Base-by-base conservation (phyloP, 441 rosid species). In the Bocquillonia castaneifolia region DNA sequence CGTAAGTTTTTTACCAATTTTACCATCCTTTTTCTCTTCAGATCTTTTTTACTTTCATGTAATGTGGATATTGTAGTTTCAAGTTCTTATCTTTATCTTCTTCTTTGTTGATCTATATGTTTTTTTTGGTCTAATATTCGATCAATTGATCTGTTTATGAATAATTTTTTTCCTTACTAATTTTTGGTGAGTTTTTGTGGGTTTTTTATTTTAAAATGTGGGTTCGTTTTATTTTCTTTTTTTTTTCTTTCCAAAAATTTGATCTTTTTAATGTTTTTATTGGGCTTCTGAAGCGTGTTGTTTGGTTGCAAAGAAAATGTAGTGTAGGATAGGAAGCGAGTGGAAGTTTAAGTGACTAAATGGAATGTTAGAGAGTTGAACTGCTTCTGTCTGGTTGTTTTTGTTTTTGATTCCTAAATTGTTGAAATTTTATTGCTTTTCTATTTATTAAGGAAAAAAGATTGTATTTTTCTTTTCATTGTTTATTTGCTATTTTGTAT, bases 281-380 rank as follows among this genome's bases (percentile, higher is more conserved):
- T 45, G 1, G 28, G 13, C 18, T 37, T 31, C 1, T 32, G 0
- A 8, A 17, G 18, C 72, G 22, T 72, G 74, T n/a, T n/a, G n/a
- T 65, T 73, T 69, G 31, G 62, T 71, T 48, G 63, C 47, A 51
- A 44, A 51, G 57, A 62, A 74, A 79, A 39, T 67, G 42, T 17
- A 39, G 66, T 17, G 15, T 10, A 13, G 28, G 10, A 52, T 36
- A 65, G 17, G 2, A 29, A 20, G 28, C 18, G 51, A 64, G 25
- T n/a, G 15, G 26, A 36, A 40, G 40, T 63, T 18, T 36, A 44
- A 57, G 58, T 51, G 6, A 0, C 12, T 13, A 26, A 7, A 29
- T 26, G 51, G 63, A 52, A 39, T 58, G 3, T 10, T 17, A 52
- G 18, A n/a, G 32, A 18, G 54, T 20, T 48, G n/a, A 59, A 34